Base-by-base conservation (phyloP, 1,284 basidiomycete genomes). In the Microbotryum intermedium region DNA sequence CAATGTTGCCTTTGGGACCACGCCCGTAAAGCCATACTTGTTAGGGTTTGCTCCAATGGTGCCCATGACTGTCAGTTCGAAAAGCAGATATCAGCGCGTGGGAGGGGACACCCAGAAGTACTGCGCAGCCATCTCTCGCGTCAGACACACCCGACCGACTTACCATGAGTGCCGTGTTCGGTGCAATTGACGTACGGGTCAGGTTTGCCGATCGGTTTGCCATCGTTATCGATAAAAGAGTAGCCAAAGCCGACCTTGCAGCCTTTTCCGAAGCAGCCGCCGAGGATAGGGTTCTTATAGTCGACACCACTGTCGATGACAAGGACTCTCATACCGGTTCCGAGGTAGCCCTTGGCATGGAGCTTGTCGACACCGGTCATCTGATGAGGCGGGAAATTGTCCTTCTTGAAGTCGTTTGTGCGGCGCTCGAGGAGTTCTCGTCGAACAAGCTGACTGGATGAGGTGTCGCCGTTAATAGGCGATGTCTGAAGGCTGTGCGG, bases 231-330 rank as follows among this genome's bases (percentile, higher is more conserved):
- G 42, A 81, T 80, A 29, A 82, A 77, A 64, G 81, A 83, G 64
- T 76, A 80, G 1, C 82, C 83, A 29, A 81, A 81, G 51, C 79
- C 76, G 59, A 84, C 76, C 71, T 85, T 85, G 72, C 80, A 78
- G 23, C 81, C 82, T 2, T 79, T 73, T 6, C 84, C 84, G 64
- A 85, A 80, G 39, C 78, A 83, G 13, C 80, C 82, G 44, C 82
- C 85, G 57, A 88, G 81, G 18, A 76, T 74, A 8, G 83, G 82
- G 42, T 65, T 62, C 18, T 48, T 61, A 50, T 65, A 67, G 47
- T 67, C 66, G 58, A 80, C 75, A 28, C 74, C 74, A 8, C 26
- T 25, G 53, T 65, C 63, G 7, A 65, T 21, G 4, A 73, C 72
- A 13, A 48, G 59, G 29, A 65, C 66, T 55, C 61, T 63, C 52